phyloP scores from a whole-genome alignment of 495 filamentous ascomycete genomes.

The Aspergillus wentii region DNA sequence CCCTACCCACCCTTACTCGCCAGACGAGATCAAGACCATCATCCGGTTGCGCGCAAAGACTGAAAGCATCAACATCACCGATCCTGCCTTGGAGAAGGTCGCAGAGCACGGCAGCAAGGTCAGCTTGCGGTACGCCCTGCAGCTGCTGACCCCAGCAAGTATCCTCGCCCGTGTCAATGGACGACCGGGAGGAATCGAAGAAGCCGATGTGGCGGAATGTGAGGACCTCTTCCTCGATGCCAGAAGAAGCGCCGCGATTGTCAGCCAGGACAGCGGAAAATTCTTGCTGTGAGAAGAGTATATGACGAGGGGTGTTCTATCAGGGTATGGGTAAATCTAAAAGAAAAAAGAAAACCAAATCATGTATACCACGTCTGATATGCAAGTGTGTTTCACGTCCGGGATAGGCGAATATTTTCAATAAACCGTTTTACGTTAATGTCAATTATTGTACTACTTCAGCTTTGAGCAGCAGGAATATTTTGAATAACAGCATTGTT shows the following conservation, averaged over 20 bases:
- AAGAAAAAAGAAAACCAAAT: conserved; percentile 4
- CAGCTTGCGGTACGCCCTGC: conserved; percentile 86
- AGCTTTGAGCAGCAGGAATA: no score
- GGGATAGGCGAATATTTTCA: conserved; percentile 7
- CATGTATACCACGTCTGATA: conserved; percentile 23
- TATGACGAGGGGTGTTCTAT: no score
- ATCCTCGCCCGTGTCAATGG: conserved; percentile 68
- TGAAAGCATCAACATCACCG: conserved; percentile 74
- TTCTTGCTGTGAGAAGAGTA: conserved; percentile 50
- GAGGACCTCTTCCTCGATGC: conserved; percentile 89
- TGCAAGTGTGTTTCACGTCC: conserved; percentile 8
- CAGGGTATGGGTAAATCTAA: neutral
- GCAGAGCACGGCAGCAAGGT: conserved; percentile 79
- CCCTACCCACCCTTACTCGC: conserved; percentile 79
- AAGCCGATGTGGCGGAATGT: conserved; percentile 81
- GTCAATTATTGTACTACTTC: conserved; percentile 6
- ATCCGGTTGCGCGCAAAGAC: conserved; percentile 75
- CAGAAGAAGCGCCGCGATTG: conserved; percentile 69
- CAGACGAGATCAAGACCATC: conserved; percentile 85
- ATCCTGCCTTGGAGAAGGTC: conserved; percentile 79
- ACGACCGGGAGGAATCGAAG: conserved; percentile 64
- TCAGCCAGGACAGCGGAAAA: conserved; percentile 57
- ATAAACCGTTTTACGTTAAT: conserved; percentile 15
- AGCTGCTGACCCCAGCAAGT: conserved; percentile 82
- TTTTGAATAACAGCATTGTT: no score